Conservation (phyloP, 2,329 filamentous ascomycete species). For the Chaetomium sp. region DNA sequence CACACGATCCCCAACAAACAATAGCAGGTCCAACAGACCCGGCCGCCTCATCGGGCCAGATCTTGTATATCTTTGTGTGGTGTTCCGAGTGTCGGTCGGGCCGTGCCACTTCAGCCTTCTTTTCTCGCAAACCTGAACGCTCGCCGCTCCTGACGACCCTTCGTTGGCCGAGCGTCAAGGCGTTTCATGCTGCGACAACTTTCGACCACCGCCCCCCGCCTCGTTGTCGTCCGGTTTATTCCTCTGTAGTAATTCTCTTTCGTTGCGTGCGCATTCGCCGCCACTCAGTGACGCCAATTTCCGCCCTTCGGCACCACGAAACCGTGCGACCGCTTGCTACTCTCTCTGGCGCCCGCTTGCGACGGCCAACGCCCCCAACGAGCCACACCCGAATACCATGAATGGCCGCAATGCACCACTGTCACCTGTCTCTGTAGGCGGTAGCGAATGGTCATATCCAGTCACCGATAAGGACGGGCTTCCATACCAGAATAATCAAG, state of each 20-base stretch:
- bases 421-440: slow-evolving; percentile 80
- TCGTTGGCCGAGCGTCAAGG: slow-evolving; percentile 25
- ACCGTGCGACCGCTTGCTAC: slow-evolving; percentile 10
- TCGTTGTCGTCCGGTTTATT: background rate
- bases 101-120: slow-evolving; percentile 24
- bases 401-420: slow-evolving; percentile 74
- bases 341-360: slow-evolving; percentile 23
- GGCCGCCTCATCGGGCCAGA: slow-evolving; percentile 3
- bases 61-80: background rate
- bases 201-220: slow-evolving; percentile 12
- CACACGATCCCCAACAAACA: background rate
- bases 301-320: slow-evolving; percentile 17
- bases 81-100: slow-evolving; percentile 18
- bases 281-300: slow-evolving; percentile 9
- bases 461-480: slow-evolving; percentile 54
- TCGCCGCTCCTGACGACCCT: slow-evolving; percentile 13
- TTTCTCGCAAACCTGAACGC: slow-evolving; percentile 12
- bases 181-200: slow-evolving; percentile 30
- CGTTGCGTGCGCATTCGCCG: background rate
- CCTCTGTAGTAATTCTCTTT: slow-evolving; percentile 3
- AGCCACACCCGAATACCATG: slow-evolving; percentile 53
- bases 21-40: background rate
- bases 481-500: slow-evolving; percentile 48
- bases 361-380: slow-evolving; percentile 33
- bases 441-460: slow-evolving; percentile 83